These are phyloP conservation scores for Podospora pseudopauciseta DNA, from an alignment of 495 filamentous ascomycete genomes.

Conservation along the genomic window DNA sequence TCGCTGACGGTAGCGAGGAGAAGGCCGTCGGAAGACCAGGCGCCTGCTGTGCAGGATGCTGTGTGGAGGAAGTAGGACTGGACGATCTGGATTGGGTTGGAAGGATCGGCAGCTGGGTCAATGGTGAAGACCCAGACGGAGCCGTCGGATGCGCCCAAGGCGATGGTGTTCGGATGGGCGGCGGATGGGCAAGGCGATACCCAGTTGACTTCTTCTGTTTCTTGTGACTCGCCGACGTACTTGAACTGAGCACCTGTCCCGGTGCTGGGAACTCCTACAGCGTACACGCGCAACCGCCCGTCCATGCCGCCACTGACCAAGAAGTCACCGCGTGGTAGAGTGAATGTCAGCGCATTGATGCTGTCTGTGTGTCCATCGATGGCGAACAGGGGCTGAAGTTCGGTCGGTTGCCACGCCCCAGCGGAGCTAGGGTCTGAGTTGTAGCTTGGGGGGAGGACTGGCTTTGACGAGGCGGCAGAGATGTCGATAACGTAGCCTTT, in stretches of 20 bases:
- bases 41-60: constrained; percentile 77
- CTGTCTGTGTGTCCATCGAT: constrained; percentile 87
- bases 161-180: constrained; percentile 73
- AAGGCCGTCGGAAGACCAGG: constrained; percentile 85
- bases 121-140: constrained; percentile 92
- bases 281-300: constrained; percentile 65
- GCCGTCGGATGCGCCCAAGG: constrained; percentile 88
- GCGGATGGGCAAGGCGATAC: constrained; percentile 68
- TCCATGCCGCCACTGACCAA: constrained; percentile 84
- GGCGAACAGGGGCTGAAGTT: constrained; percentile 59
- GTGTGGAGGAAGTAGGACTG: constrained; percentile 92
- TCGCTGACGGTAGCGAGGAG: constrained; percentile 87
- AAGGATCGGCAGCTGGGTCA: constrained; percentile 53
- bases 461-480: constrained; percentile 56
- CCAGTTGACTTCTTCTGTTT: constrained; percentile 96
- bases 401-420: constrained; percentile 42
- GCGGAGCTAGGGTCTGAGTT: constrained; percentile 58
- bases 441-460: constrained; percentile 71
- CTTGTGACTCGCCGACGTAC: constrained; percentile 64
- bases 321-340: constrained; percentile 76
- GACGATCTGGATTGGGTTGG: constrained; percentile 65
- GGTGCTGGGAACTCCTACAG: constrained; percentile 65
- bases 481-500: constrained; percentile 75
- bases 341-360: constrained; percentile 81
- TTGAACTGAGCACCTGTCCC: constrained; percentile 71